phyloP scores from a whole-genome alignment of 2,329 filamentous ascomycete species.

The Fusarium hostae region DNA sequence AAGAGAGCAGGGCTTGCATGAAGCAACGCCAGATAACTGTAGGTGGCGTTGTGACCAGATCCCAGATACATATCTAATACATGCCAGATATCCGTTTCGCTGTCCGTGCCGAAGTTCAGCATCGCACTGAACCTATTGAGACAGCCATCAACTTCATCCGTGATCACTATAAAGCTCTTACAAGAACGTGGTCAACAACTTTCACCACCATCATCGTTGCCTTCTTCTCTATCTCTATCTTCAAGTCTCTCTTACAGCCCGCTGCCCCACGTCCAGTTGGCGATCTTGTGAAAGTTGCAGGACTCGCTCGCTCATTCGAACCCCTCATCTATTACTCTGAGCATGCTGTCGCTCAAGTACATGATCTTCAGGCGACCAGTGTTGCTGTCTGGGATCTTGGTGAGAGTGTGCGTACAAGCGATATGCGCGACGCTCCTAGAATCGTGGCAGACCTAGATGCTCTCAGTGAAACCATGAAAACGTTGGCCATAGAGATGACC shows the following conservation, averaged over 20 bases:
- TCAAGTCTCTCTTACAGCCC: constrained; percentile 76
- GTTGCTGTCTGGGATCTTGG: constrained; percentile 95
- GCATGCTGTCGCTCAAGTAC: constrained; percentile 85
- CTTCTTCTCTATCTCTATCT: constrained; percentile 71
- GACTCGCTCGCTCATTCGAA: constrained; percentile 90
- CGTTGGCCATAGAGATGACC: constrained; percentile 84
- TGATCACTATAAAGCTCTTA: constrained; percentile 68
- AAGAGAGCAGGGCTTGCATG: constrained; percentile 32
- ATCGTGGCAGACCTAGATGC: constrained; percentile 89
- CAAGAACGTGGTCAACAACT: constrained; percentile 75
- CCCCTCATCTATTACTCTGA: constrained; percentile 96
- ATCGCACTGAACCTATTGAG: constrained; percentile 86
- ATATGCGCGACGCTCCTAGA: constrained; percentile 88
- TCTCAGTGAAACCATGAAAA: constrained; percentile 86
- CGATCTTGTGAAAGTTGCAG: constrained; percentile 90
- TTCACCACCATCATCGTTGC: constrained; percentile 69
- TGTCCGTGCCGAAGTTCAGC: constrained; percentile 86
- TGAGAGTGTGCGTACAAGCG: constrained; percentile 87
- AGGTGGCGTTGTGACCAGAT: constrained; percentile 43
- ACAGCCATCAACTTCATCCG: constrained; percentile 73
- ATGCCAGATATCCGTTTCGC: constrained; percentile 84
- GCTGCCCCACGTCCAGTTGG: constrained; percentile 58
- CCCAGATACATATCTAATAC: constrained; percentile 7
- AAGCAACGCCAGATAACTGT: constrained; percentile 61
- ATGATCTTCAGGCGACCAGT: constrained; percentile 88